Evolutionary conservation across 1,284 basidiomycete species (phyloP), one percentile per base, ranked within the genome.

Genomic region (Marasmius sp.): DNA sequence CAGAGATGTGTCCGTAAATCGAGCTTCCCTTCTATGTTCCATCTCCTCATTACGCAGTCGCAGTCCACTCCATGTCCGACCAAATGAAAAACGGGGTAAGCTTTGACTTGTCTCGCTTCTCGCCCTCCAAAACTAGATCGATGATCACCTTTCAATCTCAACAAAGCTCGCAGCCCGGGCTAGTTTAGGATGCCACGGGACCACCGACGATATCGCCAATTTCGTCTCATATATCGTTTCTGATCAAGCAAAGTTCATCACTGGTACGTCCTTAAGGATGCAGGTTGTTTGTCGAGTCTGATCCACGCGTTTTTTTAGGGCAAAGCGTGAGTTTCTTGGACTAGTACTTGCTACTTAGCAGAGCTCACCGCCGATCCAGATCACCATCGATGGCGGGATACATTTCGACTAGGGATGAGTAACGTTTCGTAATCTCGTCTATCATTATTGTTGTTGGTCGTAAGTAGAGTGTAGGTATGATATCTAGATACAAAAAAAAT

Each of bases 181-280:
- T 6, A 22, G 55, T 10, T 22, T 57, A 14, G 55, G 55, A 22
- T 34, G 39, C 36, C 5, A 39, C 14, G 55, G 41, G 10, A 10
- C 14, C 11, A 33, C 47, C 11, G 18, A 50, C 11, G 55, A 61
- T 22, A 27, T 61, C 22, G 54, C 60, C 10, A 61, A 48, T 27
- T n/a, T 57, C 11, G 60, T 61, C 22, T 27, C 60, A 14, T 61
- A 27, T 50, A 47, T 61, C 33, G 60, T 43, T 14, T 61, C 60
- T 45, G 48, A 61, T 12, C 33, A 58, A 33, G 60, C 60, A 16
- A 38, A 34, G 0, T 61, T 49, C 41, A 61, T 61, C 34, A 61
- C 60, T 8, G 60, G 60, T 61, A 37, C n/a, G 54, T 57, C 1
- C 10, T 22, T 54, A 20, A 14, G 48, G 48, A 11, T 50, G 20